Base-by-base conservation (phyloP, 2,329 filamentous ascomycete species). In the Sphaceloma murrayae region DNA sequence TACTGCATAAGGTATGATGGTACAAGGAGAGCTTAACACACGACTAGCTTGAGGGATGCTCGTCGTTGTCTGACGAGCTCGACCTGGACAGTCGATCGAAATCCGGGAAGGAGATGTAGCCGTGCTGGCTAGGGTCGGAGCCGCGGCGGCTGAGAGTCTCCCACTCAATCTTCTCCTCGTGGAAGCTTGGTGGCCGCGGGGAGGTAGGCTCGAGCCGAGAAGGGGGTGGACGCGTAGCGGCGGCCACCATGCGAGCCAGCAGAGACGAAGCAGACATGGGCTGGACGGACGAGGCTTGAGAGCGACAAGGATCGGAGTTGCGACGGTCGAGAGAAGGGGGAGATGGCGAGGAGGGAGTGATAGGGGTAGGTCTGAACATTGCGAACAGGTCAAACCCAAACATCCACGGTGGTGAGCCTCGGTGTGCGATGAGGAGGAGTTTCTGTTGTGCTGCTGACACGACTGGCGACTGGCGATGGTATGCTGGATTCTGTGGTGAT, bases 31-130 rank as follows among this genome's bases (percentile, higher is more conserved):
- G 36, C 16, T 26, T n/a, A n/a, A 16, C 13, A 3, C 2, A 3
- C 8, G 4, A 36, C 30, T 26, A 40, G 10, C 7, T 19, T 17
- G 36, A 40, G 9, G 36, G 16, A 8, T 22, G 13, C 22, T 40
- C 36, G 36, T 40, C 36, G 11, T 24, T 27, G 21, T 22, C 22
- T n/a, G 36, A 40, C n/a, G 36, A 19, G 7, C 19, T 26, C 24
- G 36, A 40, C 10, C 36, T 27, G 19, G 18, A 34, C n/a, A 45
- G 21, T 13, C 42, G 42, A 29, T 59, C 56, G 39, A 58, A 59
- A 42, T 59, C 57, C 13, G 56, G 56, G 34, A 61, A 61, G 13
- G 50, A 53, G 47, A 58, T 54, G 47, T 61, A 61, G 42, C 58
- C 56, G 21, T 30, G 34, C n/a, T 45, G 31, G 7, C 31, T 34